Evolutionary conservation across 1,284 basidiomycete species (phyloP).

Genomic region (Takashimella tepidaria): DNA sequence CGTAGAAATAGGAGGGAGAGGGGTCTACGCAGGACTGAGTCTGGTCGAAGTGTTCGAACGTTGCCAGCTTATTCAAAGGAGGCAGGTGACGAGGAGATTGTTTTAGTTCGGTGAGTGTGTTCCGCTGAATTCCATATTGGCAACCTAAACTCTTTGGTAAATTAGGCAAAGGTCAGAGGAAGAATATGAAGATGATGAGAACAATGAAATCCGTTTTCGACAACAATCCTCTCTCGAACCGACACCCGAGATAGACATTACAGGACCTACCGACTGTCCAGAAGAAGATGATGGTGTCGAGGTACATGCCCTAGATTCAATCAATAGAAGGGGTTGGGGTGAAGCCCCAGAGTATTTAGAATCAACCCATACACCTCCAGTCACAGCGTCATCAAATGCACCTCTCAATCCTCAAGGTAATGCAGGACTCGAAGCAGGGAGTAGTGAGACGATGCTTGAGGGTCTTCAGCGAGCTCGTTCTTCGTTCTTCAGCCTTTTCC

Average conservation of each 20-base stretch:
- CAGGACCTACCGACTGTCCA: not conserved
- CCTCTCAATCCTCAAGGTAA: not conserved
- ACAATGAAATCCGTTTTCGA: not conserved
- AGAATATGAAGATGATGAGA: not conserved
- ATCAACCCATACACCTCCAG: not conserved
- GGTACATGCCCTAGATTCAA: not conserved
- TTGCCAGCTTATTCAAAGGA: conserved; percentile 38
- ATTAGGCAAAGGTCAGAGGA: not conserved
- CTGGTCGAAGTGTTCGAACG: conserved; percentile 34
- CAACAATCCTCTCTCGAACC: not conserved
- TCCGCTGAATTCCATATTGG: no score
- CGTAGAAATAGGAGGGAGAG: not conserved
- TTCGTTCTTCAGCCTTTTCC: not conserved
- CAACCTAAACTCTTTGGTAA: no score
- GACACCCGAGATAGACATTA: not conserved
- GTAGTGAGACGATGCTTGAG: not conserved
- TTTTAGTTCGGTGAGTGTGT: conserved; percentile 32
- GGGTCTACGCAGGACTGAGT: conserved; percentile 24
- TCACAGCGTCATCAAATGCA: not conserved
- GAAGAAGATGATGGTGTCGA: not conserved
- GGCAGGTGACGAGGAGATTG: conserved; percentile 38
- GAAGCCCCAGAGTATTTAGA: not conserved
- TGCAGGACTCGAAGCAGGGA: not conserved
- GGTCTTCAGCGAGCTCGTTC: not conserved
- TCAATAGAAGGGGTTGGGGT: not conserved